Percentiles rank a stretch among this genome's conserved stretches.
Evolutionary conservation across 371 early-diverging fungal species (phyloP).

Genomic region (Phascolomyces articulosus): DNA sequence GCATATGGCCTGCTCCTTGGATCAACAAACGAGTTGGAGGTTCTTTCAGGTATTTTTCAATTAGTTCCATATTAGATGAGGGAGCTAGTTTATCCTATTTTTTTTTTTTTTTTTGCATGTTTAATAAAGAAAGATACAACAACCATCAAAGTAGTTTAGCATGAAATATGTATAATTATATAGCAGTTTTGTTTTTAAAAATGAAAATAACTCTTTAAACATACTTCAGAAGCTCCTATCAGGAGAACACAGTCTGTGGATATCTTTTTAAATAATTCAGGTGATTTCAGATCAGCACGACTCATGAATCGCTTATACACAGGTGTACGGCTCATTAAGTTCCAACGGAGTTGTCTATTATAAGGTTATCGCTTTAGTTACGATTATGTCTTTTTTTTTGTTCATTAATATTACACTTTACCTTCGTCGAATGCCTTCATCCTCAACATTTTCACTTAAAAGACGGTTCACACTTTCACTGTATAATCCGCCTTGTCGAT

Average conservation of each 20-base stretch:
- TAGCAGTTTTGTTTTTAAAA: neutral
- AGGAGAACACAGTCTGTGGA: slow-evolving; percentile 52
- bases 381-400: neutral
- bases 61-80: slow-evolving; percentile 41
- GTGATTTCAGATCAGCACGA: slow-evolving; percentile 50
- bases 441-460: slow-evolving; percentile 37
- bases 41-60: slow-evolving; percentile 36
- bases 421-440: slow-evolving; percentile 38
- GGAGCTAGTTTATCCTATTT: slow-evolving; percentile 49
- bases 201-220: neutral
- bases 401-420: neutral
- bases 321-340: slow-evolving; percentile 53
- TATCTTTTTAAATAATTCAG: slow-evolving; percentile 43
- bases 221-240: slow-evolving; percentile 59
- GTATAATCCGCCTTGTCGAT: slow-evolving; percentile 64
- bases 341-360: slow-evolving; percentile 65
- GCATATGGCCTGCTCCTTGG: slow-evolving; percentile 64
- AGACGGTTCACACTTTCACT: slow-evolving; percentile 65
- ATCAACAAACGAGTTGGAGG: slow-evolving; percentile 53
- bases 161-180: too few species aligned
- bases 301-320: slow-evolving; percentile 53
- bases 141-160: too few species aligned
- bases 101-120: too few species aligned
- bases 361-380: too few species aligned
- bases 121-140: neutral